Evolutionary conservation across 139 green algal species (phyloP).

Genomic region (Coelastrella sp.): DNA sequence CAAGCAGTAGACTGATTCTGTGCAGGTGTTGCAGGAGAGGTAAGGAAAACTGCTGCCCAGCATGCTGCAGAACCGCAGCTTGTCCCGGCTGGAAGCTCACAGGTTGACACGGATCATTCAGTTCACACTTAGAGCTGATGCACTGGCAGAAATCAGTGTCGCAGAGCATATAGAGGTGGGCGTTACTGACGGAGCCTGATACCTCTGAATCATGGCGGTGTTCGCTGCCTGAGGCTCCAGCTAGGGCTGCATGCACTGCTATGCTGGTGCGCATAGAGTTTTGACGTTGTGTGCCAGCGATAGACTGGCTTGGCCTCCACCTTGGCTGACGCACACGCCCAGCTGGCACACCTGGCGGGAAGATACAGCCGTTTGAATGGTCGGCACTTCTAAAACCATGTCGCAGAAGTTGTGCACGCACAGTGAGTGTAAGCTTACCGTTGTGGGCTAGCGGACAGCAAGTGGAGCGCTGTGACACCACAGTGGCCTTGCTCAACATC

Average conservation of each 20-base stretch:
- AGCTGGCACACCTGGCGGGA: constrained; percentile 7
- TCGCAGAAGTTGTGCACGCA: no score
- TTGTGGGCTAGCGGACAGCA: neutral
- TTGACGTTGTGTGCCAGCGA: neutral
- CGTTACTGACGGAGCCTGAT: neutral
- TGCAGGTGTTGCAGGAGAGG: no score
- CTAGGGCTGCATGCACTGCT: neutral
- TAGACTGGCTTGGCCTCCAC: neutral
- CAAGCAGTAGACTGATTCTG: no score
- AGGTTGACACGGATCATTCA: no score
- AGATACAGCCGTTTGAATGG: neutral
- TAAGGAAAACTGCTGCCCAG: no score
- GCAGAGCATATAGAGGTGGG: neutral
- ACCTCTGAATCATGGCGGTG: neutral
- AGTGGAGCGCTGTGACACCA: neutral
- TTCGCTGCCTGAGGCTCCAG: neutral
- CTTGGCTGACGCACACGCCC: neutral
- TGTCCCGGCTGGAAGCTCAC: no score
- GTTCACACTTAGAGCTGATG: no score
- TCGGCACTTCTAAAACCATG: no score
- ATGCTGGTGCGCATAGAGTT: neutral
- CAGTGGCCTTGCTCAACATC: neutral
- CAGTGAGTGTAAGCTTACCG: neutral
- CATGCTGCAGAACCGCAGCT: no score
- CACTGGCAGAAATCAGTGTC: no score